These are phyloP conservation scores for Cladosporium halotolerans DNA, from an alignment of 2,329 filamentous ascomycete genomes.

Conservation along the genomic window DNA sequence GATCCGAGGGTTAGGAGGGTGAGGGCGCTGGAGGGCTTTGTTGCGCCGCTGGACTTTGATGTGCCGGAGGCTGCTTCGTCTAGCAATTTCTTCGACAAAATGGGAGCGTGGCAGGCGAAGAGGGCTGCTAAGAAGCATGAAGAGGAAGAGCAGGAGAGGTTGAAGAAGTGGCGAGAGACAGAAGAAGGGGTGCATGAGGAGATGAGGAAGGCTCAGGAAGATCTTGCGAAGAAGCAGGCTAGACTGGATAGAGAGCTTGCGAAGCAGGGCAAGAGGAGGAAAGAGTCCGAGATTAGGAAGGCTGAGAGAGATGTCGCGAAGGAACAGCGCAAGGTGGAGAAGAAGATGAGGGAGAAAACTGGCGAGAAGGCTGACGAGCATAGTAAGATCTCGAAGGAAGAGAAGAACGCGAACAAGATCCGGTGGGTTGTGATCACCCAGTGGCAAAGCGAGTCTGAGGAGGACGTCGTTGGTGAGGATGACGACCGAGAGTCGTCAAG, in stretches of 20 bases:
- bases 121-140: slow-evolving; percentile 17
- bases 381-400: slow-evolving; percentile 11
- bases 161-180: slow-evolving; percentile 7
- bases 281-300: slow-evolving; percentile 12
- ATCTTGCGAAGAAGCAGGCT: slow-evolving; percentile 16
- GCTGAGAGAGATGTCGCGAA: background rate
- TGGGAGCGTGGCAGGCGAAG: slow-evolving; percentile 17
- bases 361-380: background rate
- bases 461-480: background rate
- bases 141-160: slow-evolving; percentile 10
- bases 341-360: background rate
- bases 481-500: too few species aligned
- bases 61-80: slow-evolving; percentile 13
- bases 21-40: slow-evolving; percentile 17
- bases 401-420: slow-evolving; percentile 24
- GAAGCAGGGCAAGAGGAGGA: slow-evolving; percentile 7
- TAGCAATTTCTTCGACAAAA: slow-evolving; percentile 14
- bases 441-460: slow-evolving; percentile 12
- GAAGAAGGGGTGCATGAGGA: slow-evolving; percentile 10
- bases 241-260: slow-evolving; percentile 14
- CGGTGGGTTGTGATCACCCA: slow-evolving; percentile 23
- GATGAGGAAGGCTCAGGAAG: slow-evolving; percentile 5
- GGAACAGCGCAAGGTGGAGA: background rate
- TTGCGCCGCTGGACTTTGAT: slow-evolving; percentile 20
- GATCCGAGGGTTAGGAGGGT: slow-evolving; percentile 20